Conservation (phyloP, 495 filamentous ascomycete genomes). For the Chaetomidium leptoderma region DNA sequence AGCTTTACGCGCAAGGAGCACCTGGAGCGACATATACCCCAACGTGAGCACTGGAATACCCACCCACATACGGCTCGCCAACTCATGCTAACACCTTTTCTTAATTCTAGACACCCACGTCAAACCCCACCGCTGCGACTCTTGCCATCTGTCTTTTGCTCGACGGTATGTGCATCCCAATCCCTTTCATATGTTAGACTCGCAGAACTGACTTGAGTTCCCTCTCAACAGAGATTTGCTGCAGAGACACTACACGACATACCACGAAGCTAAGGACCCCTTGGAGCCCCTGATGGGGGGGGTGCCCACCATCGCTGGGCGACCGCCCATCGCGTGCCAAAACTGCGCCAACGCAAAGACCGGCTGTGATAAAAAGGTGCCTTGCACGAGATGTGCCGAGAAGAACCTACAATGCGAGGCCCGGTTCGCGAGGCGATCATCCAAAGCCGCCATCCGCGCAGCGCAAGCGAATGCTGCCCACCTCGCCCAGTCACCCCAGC, state of each 20-base stretch:
- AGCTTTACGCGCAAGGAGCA: constrained; percentile 64
- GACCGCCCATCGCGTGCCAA: constrained; percentile 53
- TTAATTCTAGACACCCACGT: constrained; percentile 57
- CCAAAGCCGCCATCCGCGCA: constrained; percentile 45
- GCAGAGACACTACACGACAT: constrained; percentile 53
- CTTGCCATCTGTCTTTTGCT: constrained; percentile 59
- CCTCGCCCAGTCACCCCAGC: constrained; percentile 21
- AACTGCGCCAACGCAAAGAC: constrained; percentile 61
- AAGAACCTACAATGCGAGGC: constrained; percentile 54
- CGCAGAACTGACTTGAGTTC: constrained; percentile 11
- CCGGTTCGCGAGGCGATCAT: constrained; percentile 52
- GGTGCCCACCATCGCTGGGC: constrained; percentile 34
- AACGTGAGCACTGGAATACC: constrained; percentile 44
- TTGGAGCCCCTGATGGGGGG: constrained; percentile 40
- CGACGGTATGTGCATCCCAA: constrained; percentile 45
- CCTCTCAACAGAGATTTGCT: constrained; percentile 50
- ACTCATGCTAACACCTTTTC: constrained; percentile 22
- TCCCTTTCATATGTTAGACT: neutral
- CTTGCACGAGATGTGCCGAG: constrained; percentile 54
- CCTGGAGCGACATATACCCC: constrained; percentile 58
- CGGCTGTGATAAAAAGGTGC: constrained; percentile 63
- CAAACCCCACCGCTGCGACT: constrained; percentile 57
- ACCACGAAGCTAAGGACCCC: constrained; percentile 44
- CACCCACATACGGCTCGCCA: neutral
- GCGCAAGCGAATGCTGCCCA: constrained; percentile 32